Conservation (phyloP, 257 asterid genomes). For the Primulina huaijiensis region DNA sequence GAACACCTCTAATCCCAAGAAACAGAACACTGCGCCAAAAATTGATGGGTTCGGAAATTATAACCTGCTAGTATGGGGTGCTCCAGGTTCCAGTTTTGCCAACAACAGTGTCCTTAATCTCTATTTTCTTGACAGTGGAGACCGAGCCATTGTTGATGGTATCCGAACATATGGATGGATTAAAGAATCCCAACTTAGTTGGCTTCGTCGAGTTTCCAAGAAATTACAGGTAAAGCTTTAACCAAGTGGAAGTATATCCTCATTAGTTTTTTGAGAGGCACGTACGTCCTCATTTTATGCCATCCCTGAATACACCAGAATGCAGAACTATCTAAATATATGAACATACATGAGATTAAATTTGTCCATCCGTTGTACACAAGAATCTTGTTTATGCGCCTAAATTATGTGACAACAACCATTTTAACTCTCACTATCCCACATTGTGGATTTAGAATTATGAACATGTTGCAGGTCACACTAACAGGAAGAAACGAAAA, state of each 20-base stretch:
- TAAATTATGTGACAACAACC: not conserved
- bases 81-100: slow-evolving; percentile 63
- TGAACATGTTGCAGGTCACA: slow-evolving; percentile 51
- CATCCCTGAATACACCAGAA: not conserved
- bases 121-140: slow-evolving; percentile 92
- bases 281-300: not conserved
- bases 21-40: slow-evolving; percentile 26
- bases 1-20: slow-evolving; percentile 26
- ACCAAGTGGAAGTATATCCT: not conserved
- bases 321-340: not conserved
- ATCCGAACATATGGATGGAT: slow-evolving; percentile 84
- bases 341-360: not conserved
- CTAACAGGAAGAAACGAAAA: slow-evolving; percentile 53
- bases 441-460: slow-evolving; percentile 32
- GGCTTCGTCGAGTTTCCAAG: slow-evolving; percentile 63
- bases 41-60: slow-evolving; percentile 90
- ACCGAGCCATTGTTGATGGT: slow-evolving; percentile 70
- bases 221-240: slow-evolving; percentile 47
- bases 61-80: slow-evolving; percentile 68
- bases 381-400: not conserved
- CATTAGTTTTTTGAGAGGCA: too few relatives aligned
- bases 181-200: slow-evolving; percentile 81
- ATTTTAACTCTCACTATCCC: slow-evolving; percentile 4
- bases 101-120: slow-evolving; percentile 72
- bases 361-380: not conserved